Percentiles rank a stretch among this genome's conserved stretches.
These are phyloP conservation scores for Crithidia sp. DNA, from an alignment of 208 protist genomes.

Conservation along the genomic window DNA sequence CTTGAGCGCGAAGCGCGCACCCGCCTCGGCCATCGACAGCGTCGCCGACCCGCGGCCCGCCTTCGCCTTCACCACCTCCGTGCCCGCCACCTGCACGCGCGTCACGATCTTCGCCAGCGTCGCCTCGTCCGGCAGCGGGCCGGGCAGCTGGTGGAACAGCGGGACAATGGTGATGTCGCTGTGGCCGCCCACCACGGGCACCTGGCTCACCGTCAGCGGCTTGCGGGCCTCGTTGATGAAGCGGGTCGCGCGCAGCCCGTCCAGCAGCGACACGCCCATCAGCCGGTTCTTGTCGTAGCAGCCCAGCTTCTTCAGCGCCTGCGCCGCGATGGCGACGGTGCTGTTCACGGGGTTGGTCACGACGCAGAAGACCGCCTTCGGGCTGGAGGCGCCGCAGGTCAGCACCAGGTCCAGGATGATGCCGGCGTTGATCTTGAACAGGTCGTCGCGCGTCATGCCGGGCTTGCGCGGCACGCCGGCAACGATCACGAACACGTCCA, in stretches of 20 bases:
- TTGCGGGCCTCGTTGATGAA: constrained; percentile 90
- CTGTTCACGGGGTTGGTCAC: constrained; percentile 98
- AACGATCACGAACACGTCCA: constrained; percentile 94
- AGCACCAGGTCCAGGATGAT: constrained; percentile 93
- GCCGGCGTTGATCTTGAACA: constrained; percentile 96
- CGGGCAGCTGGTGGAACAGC: constrained; percentile 84
- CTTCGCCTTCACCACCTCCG: constrained; percentile 97
- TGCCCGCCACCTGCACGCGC: constrained; percentile 94
- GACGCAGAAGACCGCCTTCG: constrained; percentile 92
- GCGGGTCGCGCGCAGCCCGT: constrained; percentile 91
- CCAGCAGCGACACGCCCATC: constrained; percentile 93
- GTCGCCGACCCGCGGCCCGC: constrained; percentile 95
- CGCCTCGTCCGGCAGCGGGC: constrained; percentile 55
- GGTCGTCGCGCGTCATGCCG: constrained; percentile 97
- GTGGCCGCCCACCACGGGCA: constrained; percentile 96
- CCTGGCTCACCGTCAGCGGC: constrained; percentile 46
- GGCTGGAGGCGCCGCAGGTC: constrained; percentile 81
- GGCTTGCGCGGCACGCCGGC: constrained; percentile 97
- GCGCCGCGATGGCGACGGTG: constrained; percentile 94
- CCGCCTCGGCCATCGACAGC: constrained; percentile 96
- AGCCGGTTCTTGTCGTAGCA: constrained; percentile 90
- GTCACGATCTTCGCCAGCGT: constrained; percentile 74
- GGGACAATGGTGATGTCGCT: constrained; percentile 95
- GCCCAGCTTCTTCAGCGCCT: constrained; percentile 91
- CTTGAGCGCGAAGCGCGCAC: constrained; percentile 75